Evolutionary conservation across 1,284 basidiomycete genomes (phyloP).

Genomic region (Tranzscheliella williamsii): DNA sequence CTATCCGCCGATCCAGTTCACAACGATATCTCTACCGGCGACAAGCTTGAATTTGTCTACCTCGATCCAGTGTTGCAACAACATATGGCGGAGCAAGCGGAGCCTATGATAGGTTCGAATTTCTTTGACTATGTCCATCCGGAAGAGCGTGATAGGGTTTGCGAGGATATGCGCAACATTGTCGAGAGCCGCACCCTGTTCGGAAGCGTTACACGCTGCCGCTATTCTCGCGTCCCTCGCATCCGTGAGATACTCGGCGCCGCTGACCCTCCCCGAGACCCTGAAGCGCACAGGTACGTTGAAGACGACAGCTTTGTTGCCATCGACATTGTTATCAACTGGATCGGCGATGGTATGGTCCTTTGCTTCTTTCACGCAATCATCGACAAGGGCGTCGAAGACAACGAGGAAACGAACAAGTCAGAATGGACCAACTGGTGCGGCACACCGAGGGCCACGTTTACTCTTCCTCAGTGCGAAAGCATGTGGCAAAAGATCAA

Average conservation of each 20-base stretch:
- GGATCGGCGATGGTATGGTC: slow-evolving; percentile 85
- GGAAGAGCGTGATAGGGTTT: slow-evolving; percentile 69
- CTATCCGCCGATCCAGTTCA: slow-evolving; percentile 27
- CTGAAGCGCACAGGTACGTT: slow-evolving; percentile 71
- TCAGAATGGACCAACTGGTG: slow-evolving; percentile 93
- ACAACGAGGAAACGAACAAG: slow-evolving; percentile 78
- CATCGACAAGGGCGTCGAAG: slow-evolving; percentile 68
- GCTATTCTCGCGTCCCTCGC: slow-evolving; percentile 63
- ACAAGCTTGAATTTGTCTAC: slow-evolving; percentile 78
- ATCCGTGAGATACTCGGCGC: slow-evolving; percentile 64
- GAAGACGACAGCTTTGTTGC: slow-evolving; percentile 81
- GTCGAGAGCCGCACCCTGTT: slow-evolving; percentile 79
- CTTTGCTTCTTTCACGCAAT: slow-evolving; percentile 94
- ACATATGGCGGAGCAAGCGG: slow-evolving; percentile 76
- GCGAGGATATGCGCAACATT: slow-evolving; percentile 73
- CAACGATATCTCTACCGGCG: slow-evolving; percentile 14
- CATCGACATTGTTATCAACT: slow-evolving; percentile 90
- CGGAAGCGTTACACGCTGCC: slow-evolving; percentile 83
- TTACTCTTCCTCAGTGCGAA: slow-evolving; percentile 60
- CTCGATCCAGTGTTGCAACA: slow-evolving; percentile 80
- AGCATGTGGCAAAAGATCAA: slow-evolving; percentile 32
- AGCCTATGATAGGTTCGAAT: slow-evolving; percentile 72
- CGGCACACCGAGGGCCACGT: slow-evolving; percentile 68
- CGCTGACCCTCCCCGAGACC: slow-evolving; percentile 59
- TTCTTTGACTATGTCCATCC: slow-evolving; percentile 87